Evolutionary conservation across 257 asterid species (phyloP).

Genomic region (Plantago major): DNA sequence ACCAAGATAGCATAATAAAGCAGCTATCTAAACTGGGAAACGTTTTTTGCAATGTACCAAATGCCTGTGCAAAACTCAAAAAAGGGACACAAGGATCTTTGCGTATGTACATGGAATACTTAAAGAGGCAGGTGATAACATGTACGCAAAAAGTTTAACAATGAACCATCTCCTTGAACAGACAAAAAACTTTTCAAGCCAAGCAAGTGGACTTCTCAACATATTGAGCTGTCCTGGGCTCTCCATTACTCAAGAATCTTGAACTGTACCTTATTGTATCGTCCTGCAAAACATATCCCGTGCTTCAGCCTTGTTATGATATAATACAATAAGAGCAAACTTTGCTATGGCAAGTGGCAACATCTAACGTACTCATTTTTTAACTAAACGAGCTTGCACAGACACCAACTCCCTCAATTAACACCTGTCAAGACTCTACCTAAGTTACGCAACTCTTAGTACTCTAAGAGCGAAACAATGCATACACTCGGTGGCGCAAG

Average conservation of each 20-base stretch:
- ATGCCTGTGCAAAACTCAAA: too few species aligned
- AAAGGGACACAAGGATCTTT: too few species aligned
- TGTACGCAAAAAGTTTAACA: not conserved
- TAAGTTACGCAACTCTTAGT: too few species aligned
- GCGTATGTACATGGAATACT: too few species aligned
- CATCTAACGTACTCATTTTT: slow-evolving; percentile 70
- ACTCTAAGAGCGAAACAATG: too few species aligned
- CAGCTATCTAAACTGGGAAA: not conserved
- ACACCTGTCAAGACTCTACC: slow-evolving; percentile 12
- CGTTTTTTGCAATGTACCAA: too few species aligned
- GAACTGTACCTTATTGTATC: slow-evolving; percentile 95
- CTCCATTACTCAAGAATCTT: slow-evolving; percentile 85
- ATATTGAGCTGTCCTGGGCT: slow-evolving; percentile 86
- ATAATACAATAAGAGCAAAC: slow-evolving; percentile 85
- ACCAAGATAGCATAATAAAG: not conserved
- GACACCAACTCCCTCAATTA: too few species aligned
- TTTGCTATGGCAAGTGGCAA: slow-evolving; percentile 82
- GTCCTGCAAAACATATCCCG: slow-evolving; percentile 99
- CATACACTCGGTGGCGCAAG: too few species aligned
- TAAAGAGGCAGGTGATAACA: too few species aligned
- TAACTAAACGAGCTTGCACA: slow-evolving; percentile 34
- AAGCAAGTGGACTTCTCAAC: slow-evolving; percentile 89
- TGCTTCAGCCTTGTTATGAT: slow-evolving; percentile 92
- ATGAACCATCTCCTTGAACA: slow-evolving; percentile 62
- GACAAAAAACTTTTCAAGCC: slow-evolving; percentile 95